phyloP scores from a whole-genome alignment of 768 basidiomycete genomes.

The Infundibulicybe gibba region DNA sequence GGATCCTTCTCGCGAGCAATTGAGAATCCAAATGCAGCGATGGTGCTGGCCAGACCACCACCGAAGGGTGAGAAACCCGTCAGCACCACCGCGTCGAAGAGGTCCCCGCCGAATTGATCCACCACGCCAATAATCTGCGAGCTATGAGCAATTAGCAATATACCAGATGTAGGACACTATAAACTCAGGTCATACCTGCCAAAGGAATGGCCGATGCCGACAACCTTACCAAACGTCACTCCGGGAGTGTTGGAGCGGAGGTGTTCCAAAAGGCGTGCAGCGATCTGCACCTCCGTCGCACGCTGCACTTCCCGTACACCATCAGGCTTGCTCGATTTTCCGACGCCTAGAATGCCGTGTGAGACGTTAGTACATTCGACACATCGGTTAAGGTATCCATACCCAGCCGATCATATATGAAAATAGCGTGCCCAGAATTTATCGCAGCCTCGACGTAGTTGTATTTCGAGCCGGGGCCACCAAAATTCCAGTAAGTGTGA shows the following conservation, averaged over 20 bases:
- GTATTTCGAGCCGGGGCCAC: slow-evolving; percentile 12
- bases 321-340: slow-evolving; percentile 17
- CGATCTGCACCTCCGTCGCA: slow-evolving; percentile 14
- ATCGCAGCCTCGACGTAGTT: slow-evolving; percentile 16
- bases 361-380: neutral
- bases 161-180: neutral
- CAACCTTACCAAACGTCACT: slow-evolving; percentile 5
- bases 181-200: slow-evolving; percentile 13
- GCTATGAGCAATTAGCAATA: slow-evolving; percentile 1
- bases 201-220: slow-evolving; percentile 20
- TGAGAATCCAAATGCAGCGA: slow-evolving; percentile 10
- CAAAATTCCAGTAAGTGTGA: slow-evolving; percentile 19
- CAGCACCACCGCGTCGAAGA: slow-evolving; percentile 15
- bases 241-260: slow-evolving; percentile 5
- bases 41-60: slow-evolving; percentile 4
- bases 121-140: slow-evolving; percentile 13
- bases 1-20: slow-evolving; percentile 13
- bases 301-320: slow-evolving; percentile 17
- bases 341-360: slow-evolving; percentile 9
- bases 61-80: slow-evolving; percentile 13
- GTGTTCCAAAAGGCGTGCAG: slow-evolving; percentile 10
- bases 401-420: slow-evolving; percentile 19
- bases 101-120: slow-evolving; percentile 8
- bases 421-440: slow-evolving; percentile 12
- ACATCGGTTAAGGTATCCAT: neutral